Conservation (phyloP, 108 stramenopile species). For the Skeletonema marinoi region DNA sequence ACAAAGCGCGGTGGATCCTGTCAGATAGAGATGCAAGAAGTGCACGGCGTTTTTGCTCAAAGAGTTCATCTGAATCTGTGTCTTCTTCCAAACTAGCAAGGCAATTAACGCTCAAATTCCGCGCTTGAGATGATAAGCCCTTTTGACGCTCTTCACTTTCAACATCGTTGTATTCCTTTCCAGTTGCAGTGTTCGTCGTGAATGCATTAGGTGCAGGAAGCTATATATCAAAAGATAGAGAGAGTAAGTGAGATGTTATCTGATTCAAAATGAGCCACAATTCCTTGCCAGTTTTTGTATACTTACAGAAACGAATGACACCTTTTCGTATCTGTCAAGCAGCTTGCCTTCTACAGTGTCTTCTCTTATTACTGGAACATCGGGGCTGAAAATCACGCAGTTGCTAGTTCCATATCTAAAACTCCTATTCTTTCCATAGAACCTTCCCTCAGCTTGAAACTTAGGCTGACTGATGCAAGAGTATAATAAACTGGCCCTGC, state of each 20-base stretch:
- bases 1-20: conserved; percentile 47
- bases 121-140: background rate
- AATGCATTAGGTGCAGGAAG: conserved; percentile 61
- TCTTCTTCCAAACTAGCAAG: conserved; percentile 1
- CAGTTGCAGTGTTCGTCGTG: conserved; percentile 38
- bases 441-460: conserved; percentile 31
- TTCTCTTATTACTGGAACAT: conserved; percentile 57
- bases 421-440: conserved; percentile 49
- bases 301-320: conserved; percentile 36
- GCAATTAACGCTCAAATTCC: background rate
- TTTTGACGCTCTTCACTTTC: conserved; percentile 21
- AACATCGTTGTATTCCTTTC: conserved; percentile 45
- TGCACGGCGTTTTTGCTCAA: conserved; percentile 33
- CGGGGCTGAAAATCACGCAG: conserved; percentile 50
- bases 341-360: conserved; percentile 52
- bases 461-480: conserved; percentile 53
- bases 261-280: background rate
- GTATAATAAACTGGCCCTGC: conserved; percentile 54
- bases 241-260: conserved; percentile 31
- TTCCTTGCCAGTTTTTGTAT: background rate
- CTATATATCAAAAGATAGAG: conserved; percentile 13
- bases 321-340: conserved; percentile 42
- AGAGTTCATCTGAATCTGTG: conserved; percentile 21
- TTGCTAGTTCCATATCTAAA: conserved; percentile 40
- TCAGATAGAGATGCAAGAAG: conserved; percentile 33